A percentile compares a stretch with the other conserved stretches of the same genome.
phyloP scores from a whole-genome alignment of 768 basidiomycete genomes.

The Trametes villosa region DNA sequence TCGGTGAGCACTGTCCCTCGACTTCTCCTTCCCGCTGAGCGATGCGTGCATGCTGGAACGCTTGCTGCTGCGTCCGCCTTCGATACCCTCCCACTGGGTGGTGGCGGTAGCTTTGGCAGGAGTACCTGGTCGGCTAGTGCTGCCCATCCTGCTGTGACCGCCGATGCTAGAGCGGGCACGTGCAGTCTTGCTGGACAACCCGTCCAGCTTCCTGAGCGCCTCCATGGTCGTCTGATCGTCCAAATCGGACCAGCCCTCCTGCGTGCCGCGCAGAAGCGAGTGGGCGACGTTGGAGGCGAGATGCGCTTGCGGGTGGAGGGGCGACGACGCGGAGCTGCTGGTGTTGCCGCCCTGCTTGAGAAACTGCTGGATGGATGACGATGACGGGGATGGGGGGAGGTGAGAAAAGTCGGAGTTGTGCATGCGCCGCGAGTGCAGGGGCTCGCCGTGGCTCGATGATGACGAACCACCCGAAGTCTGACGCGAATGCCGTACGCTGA shows the following conservation, averaged over 20 bases:
- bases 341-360: constrained; percentile 57
- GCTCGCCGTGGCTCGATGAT: constrained; percentile 60
- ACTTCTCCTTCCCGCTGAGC: constrained; percentile 48
- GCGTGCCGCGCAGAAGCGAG: constrained; percentile 82
- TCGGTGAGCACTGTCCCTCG: constrained; percentile 39
- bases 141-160: constrained; percentile 43
- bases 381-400: constrained; percentile 88
- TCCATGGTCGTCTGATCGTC: constrained; percentile 90
- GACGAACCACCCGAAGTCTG: constrained; percentile 74
- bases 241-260: constrained; percentile 87
- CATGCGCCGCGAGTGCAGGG: constrained; percentile 56
- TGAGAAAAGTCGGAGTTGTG: constrained; percentile 84
- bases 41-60: constrained; percentile 44
- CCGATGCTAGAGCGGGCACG: constrained; percentile 77
- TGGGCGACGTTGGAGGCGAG: constrained; percentile 77
- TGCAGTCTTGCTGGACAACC: constrained; percentile 75
- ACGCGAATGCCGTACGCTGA: constrained; percentile 52
- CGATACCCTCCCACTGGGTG: constrained; percentile 76
- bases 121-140: constrained; percentile 70
- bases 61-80: constrained; percentile 44
- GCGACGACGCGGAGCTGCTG: constrained; percentile 42
- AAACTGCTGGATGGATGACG: constrained; percentile 87
- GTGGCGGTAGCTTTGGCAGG: constrained; percentile 58
- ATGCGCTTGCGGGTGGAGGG: constrained; percentile 43
- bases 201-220: constrained; percentile 91